Conservation (phyloP, 2,329 filamentous ascomycete genomes). For the Zymoseptoria tritici region DNA sequence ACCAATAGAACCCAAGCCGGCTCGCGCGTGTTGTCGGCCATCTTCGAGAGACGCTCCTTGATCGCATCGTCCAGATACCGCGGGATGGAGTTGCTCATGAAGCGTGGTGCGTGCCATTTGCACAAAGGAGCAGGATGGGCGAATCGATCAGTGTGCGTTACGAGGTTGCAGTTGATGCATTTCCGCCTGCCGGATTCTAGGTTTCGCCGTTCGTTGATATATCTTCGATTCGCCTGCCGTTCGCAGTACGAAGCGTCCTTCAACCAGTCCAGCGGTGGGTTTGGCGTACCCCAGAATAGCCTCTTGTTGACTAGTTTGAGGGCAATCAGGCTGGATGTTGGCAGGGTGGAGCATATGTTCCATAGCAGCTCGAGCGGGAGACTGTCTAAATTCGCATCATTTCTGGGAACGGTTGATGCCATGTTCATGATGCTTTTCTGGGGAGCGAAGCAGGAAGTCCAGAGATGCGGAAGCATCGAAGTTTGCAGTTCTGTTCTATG, state of each 20-base stretch:
- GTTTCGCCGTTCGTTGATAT: constrained; percentile 19
- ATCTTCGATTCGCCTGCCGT: constrained; percentile 16
- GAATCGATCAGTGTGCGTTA: constrained; percentile 10
- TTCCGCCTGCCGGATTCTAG: constrained; percentile 13
- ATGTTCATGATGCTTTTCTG: not conserved
- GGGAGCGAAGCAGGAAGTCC: not conserved
- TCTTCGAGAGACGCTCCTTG: constrained; percentile 8
- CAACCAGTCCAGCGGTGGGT: constrained; percentile 12
- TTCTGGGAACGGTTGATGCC: not conserved
- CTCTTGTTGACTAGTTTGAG: constrained; percentile 31
- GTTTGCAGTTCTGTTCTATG: too few species aligned
- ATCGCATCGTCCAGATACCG: constrained; percentile 10
- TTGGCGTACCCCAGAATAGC: constrained; percentile 22
- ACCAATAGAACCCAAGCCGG: constrained; percentile 13
- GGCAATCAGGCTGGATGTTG: constrained; percentile 31
- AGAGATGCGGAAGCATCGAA: not conserved
- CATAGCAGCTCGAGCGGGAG: constrained; percentile 34
- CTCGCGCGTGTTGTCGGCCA: constrained; percentile 5
- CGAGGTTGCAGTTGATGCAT: constrained; percentile 20
- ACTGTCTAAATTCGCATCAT: constrained; percentile 4
- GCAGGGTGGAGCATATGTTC: constrained; percentile 29
- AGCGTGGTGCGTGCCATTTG: constrained; percentile 18
- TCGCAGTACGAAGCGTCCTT: constrained; percentile 20
- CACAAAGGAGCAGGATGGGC: constrained; percentile 16
- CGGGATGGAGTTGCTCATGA: constrained; percentile 14